A percentile compares a stretch with the other conserved stretches of the same genome.
Conservation (phyloP, 495 filamentous ascomycete species). For the Paragyromitra xinjiangensis region DNA sequence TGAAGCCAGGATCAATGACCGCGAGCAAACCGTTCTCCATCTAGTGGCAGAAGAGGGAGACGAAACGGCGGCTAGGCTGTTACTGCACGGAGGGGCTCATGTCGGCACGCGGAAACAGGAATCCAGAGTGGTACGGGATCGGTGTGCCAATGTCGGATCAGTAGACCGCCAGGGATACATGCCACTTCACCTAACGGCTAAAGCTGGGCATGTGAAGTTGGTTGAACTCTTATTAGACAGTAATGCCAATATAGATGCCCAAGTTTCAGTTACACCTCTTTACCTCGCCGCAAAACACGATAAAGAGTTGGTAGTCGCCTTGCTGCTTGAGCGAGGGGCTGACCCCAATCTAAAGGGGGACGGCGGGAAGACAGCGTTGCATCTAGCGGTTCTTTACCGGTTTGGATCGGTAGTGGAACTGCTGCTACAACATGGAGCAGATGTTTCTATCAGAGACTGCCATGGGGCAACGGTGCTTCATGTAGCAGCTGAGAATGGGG, state of each 20-base stretch:
- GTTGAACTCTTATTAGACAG: constrained; percentile 35
- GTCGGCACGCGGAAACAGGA: constrained; percentile 1
- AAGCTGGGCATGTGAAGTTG: constrained; percentile 25
- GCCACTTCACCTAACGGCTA: constrained; percentile 35
- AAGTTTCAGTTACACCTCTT: constrained; percentile 18
- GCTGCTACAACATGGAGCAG: constrained; percentile 19
- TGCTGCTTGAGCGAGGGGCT: constrained; percentile 28
- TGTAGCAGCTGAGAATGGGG: constrained; percentile 31
- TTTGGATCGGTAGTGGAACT: constrained; percentile 28
- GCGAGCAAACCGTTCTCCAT: constrained; percentile 32
- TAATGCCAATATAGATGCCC: constrained; percentile 21
- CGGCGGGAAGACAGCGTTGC: constrained; percentile 27
- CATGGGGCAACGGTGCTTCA: constrained; percentile 34
- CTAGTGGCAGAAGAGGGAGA: constrained; percentile 26
- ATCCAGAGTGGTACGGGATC: not conserved
- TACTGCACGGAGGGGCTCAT: constrained; percentile 9
- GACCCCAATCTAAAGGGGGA: constrained; percentile 24
- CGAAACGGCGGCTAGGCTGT: constrained; percentile 23
- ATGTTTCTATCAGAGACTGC: constrained; percentile 28
- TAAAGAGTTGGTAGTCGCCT: constrained; percentile 24
- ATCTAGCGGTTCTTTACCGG: constrained; percentile 27
- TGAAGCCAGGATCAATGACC: constrained; percentile 16
- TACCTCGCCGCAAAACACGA: constrained; percentile 34
- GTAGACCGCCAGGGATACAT: constrained; percentile 29
- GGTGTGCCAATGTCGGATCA: constrained; percentile 18